Base-by-base conservation (phyloP, 208 protist species). In the Histomonas meleagridis region DNA sequence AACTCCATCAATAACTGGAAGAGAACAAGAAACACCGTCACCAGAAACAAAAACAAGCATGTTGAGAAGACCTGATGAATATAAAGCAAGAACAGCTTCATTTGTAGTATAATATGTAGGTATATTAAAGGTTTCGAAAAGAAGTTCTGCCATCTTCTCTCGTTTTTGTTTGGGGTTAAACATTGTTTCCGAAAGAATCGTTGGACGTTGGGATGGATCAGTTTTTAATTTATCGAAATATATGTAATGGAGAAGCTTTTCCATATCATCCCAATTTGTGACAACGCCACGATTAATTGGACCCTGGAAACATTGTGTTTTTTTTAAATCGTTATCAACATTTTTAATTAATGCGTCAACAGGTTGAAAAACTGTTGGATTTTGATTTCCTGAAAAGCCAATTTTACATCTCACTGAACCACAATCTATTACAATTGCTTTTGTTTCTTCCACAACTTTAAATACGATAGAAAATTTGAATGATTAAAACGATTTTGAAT, bases 51-150 rank as follows among this genome's bases (percentile, higher is more conserved):
- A 78, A 60, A 98, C 95, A 69, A 97, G 94, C 91, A 95, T 96
- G 43, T 95, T 97, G 60, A 95, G 97, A 92, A 95, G 95, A 72
- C 96, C 96, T 46, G 95, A 96, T 21, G 96, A 95, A 93, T 97
- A 97, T 38, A 99, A 95, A 0, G 97, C 97, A 26, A 99, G 95
- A 86, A 99, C 97, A 60, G 97, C 97, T 94, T 98, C 97, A 90
- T 98, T 97, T 40, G 95, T 94, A 90, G 98, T 86, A 90, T 95
- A 95, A 93, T 96, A 93, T 69, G 95, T 95, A 51, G 94, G 95
- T 14, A 90, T 92, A 91, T 96, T 96, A 93, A 96, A 97, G 46
- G 95, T 97, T 91, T 97, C 95, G 90, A 97, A 96, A 96, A 97
- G 96, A 92, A 96, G 96, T 92, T 96, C 93, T 35, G 95, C 95